These are phyloP conservation scores for Suhomyces pyralidae DNA, from an alignment of 805 yeast species.

Conservation along the genomic window DNA sequence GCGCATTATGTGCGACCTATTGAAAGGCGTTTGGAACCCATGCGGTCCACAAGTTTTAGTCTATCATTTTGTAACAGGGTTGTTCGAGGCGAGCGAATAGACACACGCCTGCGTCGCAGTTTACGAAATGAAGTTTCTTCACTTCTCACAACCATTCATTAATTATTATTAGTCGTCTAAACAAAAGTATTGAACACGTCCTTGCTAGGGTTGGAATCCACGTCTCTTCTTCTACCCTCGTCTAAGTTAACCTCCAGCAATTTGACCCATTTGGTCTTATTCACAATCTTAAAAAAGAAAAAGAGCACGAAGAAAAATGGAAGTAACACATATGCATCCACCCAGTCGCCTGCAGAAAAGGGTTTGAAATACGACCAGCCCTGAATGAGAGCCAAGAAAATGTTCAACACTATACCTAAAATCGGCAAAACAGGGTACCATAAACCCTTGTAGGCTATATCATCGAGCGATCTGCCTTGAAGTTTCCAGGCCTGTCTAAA, in stretches of 20 bases:
- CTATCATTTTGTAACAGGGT: not conserved
- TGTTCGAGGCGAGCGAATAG: not conserved
- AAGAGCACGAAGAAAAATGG: conserved; percentile 52
- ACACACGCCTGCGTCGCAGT: not conserved
- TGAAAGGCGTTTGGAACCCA: not conserved
- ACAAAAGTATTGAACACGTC: not conserved
- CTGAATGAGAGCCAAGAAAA: conserved; percentile 56
- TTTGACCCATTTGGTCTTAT: conserved; percentile 41
- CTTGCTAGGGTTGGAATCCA: not conserved
- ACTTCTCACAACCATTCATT: not conserved
- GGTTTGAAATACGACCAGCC: conserved; percentile 67
- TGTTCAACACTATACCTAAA: conserved; percentile 47
- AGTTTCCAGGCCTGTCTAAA: conserved; percentile 46
- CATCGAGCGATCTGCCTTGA: conserved; percentile 35
- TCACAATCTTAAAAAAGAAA: conserved; percentile 35
- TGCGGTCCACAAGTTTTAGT: not conserved
- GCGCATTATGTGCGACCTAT: not conserved
- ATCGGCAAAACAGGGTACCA: conserved; percentile 52
- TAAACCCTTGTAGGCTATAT: conserved; percentile 35
- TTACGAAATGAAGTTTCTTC: not conserved
- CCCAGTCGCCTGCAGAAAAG: conserved; percentile 43
- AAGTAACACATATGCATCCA: conserved; percentile 60
- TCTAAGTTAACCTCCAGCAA: conserved; percentile 48
- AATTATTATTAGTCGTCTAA: not conserved
- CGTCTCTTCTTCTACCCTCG: conserved; percentile 47